These are phyloP conservation scores for Kwoniella shandongensis DNA, from an alignment of 768 basidiomycete genomes.

Conservation along the genomic window DNA sequence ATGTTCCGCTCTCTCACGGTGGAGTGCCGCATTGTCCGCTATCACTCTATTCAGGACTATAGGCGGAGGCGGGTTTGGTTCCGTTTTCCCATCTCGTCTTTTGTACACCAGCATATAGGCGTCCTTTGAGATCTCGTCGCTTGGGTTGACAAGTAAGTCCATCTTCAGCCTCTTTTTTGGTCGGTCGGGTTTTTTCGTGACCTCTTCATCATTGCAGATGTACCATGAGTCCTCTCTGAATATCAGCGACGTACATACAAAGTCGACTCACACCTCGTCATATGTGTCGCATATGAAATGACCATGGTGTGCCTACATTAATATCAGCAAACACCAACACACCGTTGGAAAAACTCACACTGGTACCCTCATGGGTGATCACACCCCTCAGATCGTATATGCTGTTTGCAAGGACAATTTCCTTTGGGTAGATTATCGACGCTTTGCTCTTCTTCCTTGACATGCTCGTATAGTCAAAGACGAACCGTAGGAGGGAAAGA, in stretches of 20 bases:
- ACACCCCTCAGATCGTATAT: slow-evolving; percentile 84
- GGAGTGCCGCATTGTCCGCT: slow-evolving; percentile 10
- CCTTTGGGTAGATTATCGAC: slow-evolving; percentile 70
- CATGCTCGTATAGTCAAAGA: slow-evolving; percentile 74
- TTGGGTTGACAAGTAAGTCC: slow-evolving; percentile 1
- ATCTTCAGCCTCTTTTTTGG: slow-evolving; percentile 22
- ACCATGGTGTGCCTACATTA: slow-evolving; percentile 54
- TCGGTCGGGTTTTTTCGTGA: slow-evolving; percentile 61
- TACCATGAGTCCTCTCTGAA: slow-evolving; percentile 73
- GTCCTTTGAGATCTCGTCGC: slow-evolving; percentile 63
- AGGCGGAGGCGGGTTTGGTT: slow-evolving; percentile 14
- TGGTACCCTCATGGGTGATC: slow-evolving; percentile 83
- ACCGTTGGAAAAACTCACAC: slow-evolving; percentile 68
- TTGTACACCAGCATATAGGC: slow-evolving; percentile 95
- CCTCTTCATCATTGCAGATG: slow-evolving; percentile 86
- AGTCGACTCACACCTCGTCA: slow-evolving; percentile 33
- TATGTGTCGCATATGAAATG: slow-evolving; percentile 49
- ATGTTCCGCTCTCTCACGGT: slow-evolving; percentile 17
- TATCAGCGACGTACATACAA: slow-evolving; percentile 3
- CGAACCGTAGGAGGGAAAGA: slow-evolving; percentile 89
- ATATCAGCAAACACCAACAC: slow-evolving; percentile 71
- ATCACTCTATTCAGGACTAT: slow-evolving; percentile 10
- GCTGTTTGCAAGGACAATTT: slow-evolving; percentile 65
- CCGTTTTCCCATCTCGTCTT: slow-evolving; percentile 31
- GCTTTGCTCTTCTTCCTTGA: slow-evolving; percentile 86